Conservation (phyloP, 1,284 basidiomycete genomes). For the Hortiboletus rubellus region DNA sequence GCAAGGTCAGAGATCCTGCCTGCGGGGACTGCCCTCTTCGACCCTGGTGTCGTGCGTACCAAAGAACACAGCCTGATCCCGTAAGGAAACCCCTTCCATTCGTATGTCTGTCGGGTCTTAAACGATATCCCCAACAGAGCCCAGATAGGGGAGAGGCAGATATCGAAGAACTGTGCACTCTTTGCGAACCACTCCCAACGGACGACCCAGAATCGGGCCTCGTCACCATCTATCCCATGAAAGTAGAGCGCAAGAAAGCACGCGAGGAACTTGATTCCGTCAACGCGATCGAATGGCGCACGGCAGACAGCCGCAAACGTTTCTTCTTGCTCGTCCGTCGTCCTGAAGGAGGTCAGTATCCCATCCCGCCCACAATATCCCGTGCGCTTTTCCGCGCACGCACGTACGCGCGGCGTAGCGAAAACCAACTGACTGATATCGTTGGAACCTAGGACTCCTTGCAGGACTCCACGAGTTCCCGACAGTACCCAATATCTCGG, state of each 20-base stretch:
- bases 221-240: constrained; percentile 86
- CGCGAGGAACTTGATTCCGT: constrained; percentile 86
- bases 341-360: constrained; percentile 72
- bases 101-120: not conserved
- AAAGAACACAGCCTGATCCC: constrained; percentile 15
- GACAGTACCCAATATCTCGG: constrained; percentile 52
- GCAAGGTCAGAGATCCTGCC: constrained; percentile 77
- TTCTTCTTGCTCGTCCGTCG: constrained; percentile 78
- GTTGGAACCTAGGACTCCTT: constrained; percentile 66
- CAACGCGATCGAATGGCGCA: constrained; percentile 79
- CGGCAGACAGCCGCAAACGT: constrained; percentile 39
- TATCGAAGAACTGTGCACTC: constrained; percentile 73
- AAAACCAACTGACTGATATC: constrained; percentile 6
- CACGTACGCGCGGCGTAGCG: not conserved
- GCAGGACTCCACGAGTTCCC: constrained; percentile 88
- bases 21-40: constrained; percentile 75
- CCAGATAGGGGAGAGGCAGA: constrained; percentile 40
- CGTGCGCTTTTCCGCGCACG: not conserved
- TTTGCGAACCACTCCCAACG: constrained; percentile 68
- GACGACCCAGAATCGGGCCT: constrained; percentile 26
- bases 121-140: constrained; percentile 9
- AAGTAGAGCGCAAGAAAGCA: constrained; percentile 78
- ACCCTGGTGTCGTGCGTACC: constrained; percentile 67
- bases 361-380: not conserved
- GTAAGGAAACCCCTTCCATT: constrained; percentile 2